phyloP scores from a whole-genome alignment of 2,329 filamentous ascomycete species.

The Chrysoporthe puriensis region DNA sequence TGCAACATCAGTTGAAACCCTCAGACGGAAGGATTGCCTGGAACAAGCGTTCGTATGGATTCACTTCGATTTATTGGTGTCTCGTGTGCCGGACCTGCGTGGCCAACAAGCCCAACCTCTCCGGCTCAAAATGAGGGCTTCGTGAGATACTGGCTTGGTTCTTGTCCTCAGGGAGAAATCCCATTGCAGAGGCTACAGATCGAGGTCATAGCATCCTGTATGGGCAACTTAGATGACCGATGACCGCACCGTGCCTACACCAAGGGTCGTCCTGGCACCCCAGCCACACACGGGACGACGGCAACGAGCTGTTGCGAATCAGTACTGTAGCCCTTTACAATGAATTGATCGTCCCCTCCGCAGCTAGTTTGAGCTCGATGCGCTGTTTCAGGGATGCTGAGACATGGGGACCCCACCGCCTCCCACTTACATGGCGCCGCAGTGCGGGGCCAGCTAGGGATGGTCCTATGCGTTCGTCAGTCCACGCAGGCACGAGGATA shows the following conservation, averaged over 20 bases:
- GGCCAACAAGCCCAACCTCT: too few relatives aligned
- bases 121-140: too few relatives aligned
- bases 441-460: slow-evolving; percentile 6
- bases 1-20: background rate
- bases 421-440: background rate
- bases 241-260: background rate
- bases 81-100: background rate
- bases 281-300: background rate
- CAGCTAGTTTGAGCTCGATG: too few relatives aligned
- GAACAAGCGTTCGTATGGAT: background rate
- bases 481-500: background rate
- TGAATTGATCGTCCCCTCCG: background rate
- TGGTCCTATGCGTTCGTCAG: background rate
- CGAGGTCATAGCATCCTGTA: too few relatives aligned
- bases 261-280: background rate
- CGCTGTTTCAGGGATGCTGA: background rate
- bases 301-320: background rate
- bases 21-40: background rate
- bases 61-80: background rate
- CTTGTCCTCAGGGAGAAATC: too few relatives aligned
- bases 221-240: too few relatives aligned
- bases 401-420: background rate
- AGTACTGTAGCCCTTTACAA: too few relatives aligned
- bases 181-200: too few relatives aligned
- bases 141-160: too few relatives aligned